Base-by-base conservation (phyloP, 1,284 basidiomycete genomes). In the Polyporus tsugae region DNA sequence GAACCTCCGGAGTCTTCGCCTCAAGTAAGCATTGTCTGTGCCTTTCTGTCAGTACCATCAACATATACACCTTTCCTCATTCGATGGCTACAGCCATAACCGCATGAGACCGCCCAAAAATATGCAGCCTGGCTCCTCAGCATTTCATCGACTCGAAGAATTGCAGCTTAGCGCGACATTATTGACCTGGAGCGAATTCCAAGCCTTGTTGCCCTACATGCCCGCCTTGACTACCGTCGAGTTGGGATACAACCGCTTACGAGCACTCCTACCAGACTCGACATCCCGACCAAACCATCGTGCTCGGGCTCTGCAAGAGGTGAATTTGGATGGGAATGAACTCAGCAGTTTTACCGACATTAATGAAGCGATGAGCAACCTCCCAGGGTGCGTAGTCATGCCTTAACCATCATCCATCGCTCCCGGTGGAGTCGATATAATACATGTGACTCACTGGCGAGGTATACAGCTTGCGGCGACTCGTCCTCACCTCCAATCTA, bases 281-380 rank as follows among this genome's bases (percentile, higher is more conserved):
- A 59, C 29, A n/a, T 22, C 29, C 13, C 58, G 6, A 39, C 15
- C 58, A 7, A 42, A n/a, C 22, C 9, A 22, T 17, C 58, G 62
- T 11, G 61, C 82, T 22, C 77, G 78, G 3, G 73, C 77, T 52
- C 74, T 95, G 44, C 79, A 83, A 62, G 82, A 82, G 35, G 79
- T 98, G 68, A 96, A 95, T 77, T 81, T 98, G 39, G 93, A 95
- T 74, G 86, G 84, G 57, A 97, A 97, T 81, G 68, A 79, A 11
- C 83, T 95, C 39, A 75, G 75, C 2, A 82, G 88, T 69, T 96
- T 94, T 93, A 71, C 75, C 36, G 81, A 86, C 60, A 78, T 89
- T 1, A 85, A 83, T 65, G 65, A 78, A 29, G 83, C 87, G 6
- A 75, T 95, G 35, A 72, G 72, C 22, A 71, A 77, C 22, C 86